Evolutionary conservation across 1,284 basidiomycete genomes (phyloP).

Genomic region (Polyporus tsugae): DNA sequence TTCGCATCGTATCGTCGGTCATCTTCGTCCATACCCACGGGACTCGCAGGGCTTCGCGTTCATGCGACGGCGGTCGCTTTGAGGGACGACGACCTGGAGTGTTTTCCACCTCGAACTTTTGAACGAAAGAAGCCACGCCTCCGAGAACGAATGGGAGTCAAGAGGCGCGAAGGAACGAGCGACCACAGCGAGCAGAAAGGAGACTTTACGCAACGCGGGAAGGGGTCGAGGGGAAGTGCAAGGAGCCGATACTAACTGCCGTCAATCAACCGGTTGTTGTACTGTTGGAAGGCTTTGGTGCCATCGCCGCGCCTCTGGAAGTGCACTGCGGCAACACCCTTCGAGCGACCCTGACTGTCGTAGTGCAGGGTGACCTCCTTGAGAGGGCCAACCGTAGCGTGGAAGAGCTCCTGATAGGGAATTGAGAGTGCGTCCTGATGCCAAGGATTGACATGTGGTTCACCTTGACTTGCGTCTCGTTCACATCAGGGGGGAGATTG

Average conservation of each 20-base stretch:
- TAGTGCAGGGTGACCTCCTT: constrained; percentile 88
- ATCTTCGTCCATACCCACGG: constrained; percentile 30
- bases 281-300: constrained; percentile 90
- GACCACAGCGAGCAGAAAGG: constrained; percentile 30
- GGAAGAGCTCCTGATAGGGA: constrained; percentile 85
- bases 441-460: constrained; percentile 35
- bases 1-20: constrained; percentile 26
- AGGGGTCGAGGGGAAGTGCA: constrained; percentile 46
- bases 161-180: constrained; percentile 12
- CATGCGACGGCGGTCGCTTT: constrained; percentile 9
- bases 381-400: constrained; percentile 89
- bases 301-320: constrained; percentile 92
- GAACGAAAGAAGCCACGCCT: constrained; percentile 18
- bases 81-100: constrained; percentile 21
- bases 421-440: constrained; percentile 6
- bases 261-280: constrained; percentile 99
- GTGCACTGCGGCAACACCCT: constrained; percentile 88
- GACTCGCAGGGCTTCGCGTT: constrained; percentile 13
- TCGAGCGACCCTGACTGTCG: constrained; percentile 86
- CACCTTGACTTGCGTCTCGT: constrained; percentile 93
- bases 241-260: constrained; percentile 94
- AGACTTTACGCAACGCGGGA: constrained; percentile 28
- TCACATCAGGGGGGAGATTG: constrained; percentile 95
- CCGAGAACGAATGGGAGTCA: constrained; percentile 10
- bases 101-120: constrained; percentile 11